Evolutionary conservation across 2,329 filamentous ascomycete species (phyloP).

Genomic region (Botrytis hyacinthi): DNA sequence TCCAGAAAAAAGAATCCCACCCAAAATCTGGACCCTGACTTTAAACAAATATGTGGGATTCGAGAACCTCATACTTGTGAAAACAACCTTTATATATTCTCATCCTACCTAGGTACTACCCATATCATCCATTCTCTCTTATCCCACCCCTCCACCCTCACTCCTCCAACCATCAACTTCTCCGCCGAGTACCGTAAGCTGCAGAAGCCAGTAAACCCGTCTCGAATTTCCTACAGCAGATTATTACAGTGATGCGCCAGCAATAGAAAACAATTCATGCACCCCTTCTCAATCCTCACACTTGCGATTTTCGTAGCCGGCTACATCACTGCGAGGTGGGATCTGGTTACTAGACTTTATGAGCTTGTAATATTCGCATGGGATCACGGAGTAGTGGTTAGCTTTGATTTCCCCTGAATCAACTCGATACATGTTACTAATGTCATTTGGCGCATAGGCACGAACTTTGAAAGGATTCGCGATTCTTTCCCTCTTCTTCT

Average conservation of each 20-base stretch:
- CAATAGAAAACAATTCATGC: constrained; percentile 59
- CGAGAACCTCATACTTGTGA: constrained; percentile 1
- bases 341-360: constrained; percentile 94
- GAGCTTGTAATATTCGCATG: constrained; percentile 96
- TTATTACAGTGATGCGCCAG: constrained; percentile 33
- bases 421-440: constrained; percentile 22
- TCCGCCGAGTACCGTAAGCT: neutral
- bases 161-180: neutral
- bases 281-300: constrained; percentile 94
- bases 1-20: constrained; percentile 13
- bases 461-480: constrained; percentile 83
- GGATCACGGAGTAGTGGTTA: constrained; percentile 95
- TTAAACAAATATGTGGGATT: constrained; percentile 15
- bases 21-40: constrained; percentile 15
- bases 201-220: neutral
- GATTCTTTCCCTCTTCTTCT: constrained; percentile 79
- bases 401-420: neutral
- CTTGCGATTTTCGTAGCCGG: constrained; percentile 98
- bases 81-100: neutral
- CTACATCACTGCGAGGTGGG: constrained; percentile 99
- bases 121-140: neutral
- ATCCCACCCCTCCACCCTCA: neutral
- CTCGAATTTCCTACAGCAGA: neutral
- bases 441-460: constrained; percentile 51
- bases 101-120: neutral